phyloP scores from a whole-genome alignment of 2,329 filamentous ascomycete species.

The Cytospora mali region DNA sequence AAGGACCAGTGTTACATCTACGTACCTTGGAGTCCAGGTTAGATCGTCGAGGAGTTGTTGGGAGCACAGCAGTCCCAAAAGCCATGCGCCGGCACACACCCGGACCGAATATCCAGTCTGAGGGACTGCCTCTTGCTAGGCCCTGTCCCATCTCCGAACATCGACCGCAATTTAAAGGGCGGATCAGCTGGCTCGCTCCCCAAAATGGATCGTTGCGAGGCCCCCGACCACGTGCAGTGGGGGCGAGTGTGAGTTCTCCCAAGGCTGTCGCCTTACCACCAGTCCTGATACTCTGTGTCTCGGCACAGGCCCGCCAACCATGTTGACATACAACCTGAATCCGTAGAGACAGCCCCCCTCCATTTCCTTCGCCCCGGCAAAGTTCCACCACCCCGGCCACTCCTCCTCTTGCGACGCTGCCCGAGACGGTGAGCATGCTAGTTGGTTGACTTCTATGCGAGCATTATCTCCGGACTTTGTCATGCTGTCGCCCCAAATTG shows the following conservation, averaged over 20 bases:
- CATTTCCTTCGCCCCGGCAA: not conserved
- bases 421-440: not conserved
- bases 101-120: not conserved
- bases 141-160: conserved; percentile 1
- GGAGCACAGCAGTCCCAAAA: not conserved
- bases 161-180: conserved; percentile 6
- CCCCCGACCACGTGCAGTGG: conserved; percentile 9
- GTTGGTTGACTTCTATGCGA: not conserved
- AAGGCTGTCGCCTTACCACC: not conserved
- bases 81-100: conserved; percentile 12
- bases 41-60: not conserved
- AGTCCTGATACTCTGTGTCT: not conserved
- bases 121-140: not conserved
- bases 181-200: conserved; percentile 3
- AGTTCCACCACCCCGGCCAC: not conserved
- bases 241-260: conserved; percentile 13
- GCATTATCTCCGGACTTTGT: not conserved
- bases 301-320: not conserved
- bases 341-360: not conserved
- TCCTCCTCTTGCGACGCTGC: conserved; percentile 12
- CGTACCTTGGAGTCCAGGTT: not conserved
- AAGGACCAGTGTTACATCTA: not conserved
- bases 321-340: not conserved
- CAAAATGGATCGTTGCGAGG: not conserved
- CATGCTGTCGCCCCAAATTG: not conserved